A percentile compares a stretch with the other conserved stretches of the same genome.
Conservation (phyloP, 768 basidiomycete genomes). For the Hygrophorus pudorinus region DNA sequence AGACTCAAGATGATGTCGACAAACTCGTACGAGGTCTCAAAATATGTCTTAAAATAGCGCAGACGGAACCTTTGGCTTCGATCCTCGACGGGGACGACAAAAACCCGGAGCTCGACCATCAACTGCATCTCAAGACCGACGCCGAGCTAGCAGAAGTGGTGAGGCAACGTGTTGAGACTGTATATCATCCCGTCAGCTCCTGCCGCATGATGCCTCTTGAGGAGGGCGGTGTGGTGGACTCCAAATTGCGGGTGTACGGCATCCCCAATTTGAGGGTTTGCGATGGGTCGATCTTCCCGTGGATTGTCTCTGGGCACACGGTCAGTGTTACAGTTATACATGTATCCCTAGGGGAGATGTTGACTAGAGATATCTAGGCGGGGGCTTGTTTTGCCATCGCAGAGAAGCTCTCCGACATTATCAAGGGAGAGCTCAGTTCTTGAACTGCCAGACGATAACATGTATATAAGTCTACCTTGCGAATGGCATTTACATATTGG, state of each 20-base stretch:
- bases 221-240: conserved; percentile 22
- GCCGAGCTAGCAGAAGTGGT: conserved; percentile 32
- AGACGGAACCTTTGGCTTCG: conserved; percentile 27
- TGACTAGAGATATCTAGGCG: conserved; percentile 15
- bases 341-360: not conserved
- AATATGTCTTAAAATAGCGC: conserved; percentile 28
- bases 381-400: conserved; percentile 23
- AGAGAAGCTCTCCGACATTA: conserved; percentile 25
- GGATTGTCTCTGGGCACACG: conserved; percentile 37
- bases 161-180: conserved; percentile 32
- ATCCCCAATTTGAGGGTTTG: conserved; percentile 33
- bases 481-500: not conserved
- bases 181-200: conserved; percentile 38
- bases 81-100: conserved; percentile 25
- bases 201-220: conserved; percentile 36
- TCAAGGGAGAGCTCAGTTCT: conserved; percentile 17
- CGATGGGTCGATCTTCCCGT: conserved; percentile 39
- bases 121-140: conserved; percentile 26
- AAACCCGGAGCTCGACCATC: conserved; percentile 30
- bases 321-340: conserved; percentile 19
- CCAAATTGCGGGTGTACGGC: conserved; percentile 20
- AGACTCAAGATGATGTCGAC: conserved; percentile 29
- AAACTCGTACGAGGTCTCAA: conserved; percentile 34
- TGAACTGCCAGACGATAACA: too few species aligned
- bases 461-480: too few species aligned